Evolutionary conservation across 2,329 filamentous ascomycete genomes (phyloP).

Genomic region (Fusarium liriodendri): DNA sequence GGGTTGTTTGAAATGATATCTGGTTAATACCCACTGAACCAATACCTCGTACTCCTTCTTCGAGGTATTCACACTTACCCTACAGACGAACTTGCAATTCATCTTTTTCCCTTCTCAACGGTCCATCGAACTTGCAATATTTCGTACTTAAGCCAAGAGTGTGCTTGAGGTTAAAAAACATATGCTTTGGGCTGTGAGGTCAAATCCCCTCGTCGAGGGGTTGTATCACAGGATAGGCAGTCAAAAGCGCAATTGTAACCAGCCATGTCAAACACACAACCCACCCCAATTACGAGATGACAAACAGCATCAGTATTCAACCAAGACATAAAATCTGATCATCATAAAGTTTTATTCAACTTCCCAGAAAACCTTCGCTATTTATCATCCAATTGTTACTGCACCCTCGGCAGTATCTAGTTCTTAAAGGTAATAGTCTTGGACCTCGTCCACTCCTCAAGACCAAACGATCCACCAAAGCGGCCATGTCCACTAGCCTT

Average conservation of each 20-base stretch:
- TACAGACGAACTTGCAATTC: neutral
- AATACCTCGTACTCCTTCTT: neutral
- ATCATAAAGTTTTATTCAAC: neutral
- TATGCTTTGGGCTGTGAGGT: neutral
- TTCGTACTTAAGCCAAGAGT: neutral
- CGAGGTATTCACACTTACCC: neutral
- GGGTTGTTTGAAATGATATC: neutral
- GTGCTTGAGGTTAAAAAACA: no score
- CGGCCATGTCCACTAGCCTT: slow-evolving; percentile 74
- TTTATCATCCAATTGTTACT: neutral
- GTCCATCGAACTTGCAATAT: neutral
- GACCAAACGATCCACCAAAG: slow-evolving; percentile 64
- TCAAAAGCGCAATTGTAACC: no score
- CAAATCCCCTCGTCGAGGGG: neutral
- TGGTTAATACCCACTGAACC: neutral
- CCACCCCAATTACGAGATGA: no score
- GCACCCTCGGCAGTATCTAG: slow-evolving; percentile 15
- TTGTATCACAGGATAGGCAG: neutral
- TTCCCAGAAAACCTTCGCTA: neutral
- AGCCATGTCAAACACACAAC: no score
- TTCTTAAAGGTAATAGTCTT: slow-evolving; percentile 72
- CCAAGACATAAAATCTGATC: neutral
- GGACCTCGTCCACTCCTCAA: slow-evolving; percentile 71
- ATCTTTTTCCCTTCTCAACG: neutral
- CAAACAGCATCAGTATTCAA: neutral